Conservation (phyloP, 371 early-diverging fungal genomes). For the Haplosporangium sp. region DNA sequence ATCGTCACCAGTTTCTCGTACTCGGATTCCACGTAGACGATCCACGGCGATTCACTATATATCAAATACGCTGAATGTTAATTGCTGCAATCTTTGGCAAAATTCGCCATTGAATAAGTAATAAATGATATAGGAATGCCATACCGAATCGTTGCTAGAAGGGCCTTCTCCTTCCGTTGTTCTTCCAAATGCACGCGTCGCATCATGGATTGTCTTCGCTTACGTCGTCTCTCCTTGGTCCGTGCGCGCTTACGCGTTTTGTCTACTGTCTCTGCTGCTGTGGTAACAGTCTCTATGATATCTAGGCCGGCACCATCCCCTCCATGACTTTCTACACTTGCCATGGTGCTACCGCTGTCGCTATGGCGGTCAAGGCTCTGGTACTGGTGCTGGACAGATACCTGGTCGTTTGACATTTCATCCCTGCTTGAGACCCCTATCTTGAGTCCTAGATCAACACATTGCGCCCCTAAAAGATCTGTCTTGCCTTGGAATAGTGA, state of each 20-base stretch:
- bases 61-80: not conserved
- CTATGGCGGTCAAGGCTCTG: not conserved
- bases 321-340: too few species aligned
- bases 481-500: not conserved
- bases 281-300: not conserved
- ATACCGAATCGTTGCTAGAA: slow-evolving; percentile 52
- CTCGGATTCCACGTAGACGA: slow-evolving; percentile 47
- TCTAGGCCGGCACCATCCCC: not conserved
- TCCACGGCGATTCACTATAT: slow-evolving; percentile 50
- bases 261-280: not conserved
- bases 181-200: slow-evolving; percentile 42
- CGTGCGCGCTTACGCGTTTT: slow-evolving; percentile 3
- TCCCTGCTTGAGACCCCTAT: not conserved
- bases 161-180: slow-evolving; percentile 47
- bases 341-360: too few species aligned
- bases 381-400: not conserved
- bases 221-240: slow-evolving; percentile 27
- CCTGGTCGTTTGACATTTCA: not conserved
- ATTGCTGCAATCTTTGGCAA: not conserved
- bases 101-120: not conserved
- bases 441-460: slow-evolving; percentile 19
- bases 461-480: not conserved
- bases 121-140: not conserved
- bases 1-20: slow-evolving; percentile 51
- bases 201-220: slow-evolving; percentile 29